Evolutionary conservation across 257 asterid genomes (phyloP), one percentile per base, ranked within the genome.

Genomic region (Primulina eburnea): DNA sequence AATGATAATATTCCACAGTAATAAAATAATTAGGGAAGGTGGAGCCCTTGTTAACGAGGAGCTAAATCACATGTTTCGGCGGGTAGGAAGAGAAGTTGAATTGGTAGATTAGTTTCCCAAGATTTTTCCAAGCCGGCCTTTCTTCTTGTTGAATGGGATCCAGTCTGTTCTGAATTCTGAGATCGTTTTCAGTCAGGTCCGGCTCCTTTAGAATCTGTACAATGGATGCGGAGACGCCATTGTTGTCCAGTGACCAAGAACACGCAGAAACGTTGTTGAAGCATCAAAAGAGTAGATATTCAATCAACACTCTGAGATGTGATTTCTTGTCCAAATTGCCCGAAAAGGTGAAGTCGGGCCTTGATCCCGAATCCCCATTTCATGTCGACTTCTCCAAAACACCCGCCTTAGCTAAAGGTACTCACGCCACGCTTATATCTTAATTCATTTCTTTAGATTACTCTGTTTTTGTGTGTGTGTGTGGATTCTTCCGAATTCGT

Each of bases 261-360:
- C 18, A 71, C 55, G 18, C 18, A 30, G 72, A 79, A 43, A 43
- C 55, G 17, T 43, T 43, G 2, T 47, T 24, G n/a, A 55, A 18
- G 57, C 14, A 40, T 28, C 17, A 38, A 11, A 64, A 35, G 50
- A 40, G 64, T 63, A 24, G 69, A 4, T 65, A 75, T 65, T 82
- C 88, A 6, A 70, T 81, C 29, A 75, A 62, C 63, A 53, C 56
- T 20, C 40, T 87, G 64, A 84, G 69, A 77, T 66, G 76, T 38
- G 83, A 85, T 82, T 90, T 90, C 87, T 77, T 90, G 60, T 80
- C 90, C n/a, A 76, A 88, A 65, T 73, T 90, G 68, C 95, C 97
- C 66, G 79, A 77, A 10, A 90, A 88, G 74, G 70, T 88, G 43
- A 82, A 73, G 80, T 32, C 68, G 64, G 76, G 76, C 11, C 70